These are phyloP conservation scores for Malassezia pachydermatis DNA, from an alignment of 1,284 basidiomycete genomes.

Conservation along the genomic window DNA sequence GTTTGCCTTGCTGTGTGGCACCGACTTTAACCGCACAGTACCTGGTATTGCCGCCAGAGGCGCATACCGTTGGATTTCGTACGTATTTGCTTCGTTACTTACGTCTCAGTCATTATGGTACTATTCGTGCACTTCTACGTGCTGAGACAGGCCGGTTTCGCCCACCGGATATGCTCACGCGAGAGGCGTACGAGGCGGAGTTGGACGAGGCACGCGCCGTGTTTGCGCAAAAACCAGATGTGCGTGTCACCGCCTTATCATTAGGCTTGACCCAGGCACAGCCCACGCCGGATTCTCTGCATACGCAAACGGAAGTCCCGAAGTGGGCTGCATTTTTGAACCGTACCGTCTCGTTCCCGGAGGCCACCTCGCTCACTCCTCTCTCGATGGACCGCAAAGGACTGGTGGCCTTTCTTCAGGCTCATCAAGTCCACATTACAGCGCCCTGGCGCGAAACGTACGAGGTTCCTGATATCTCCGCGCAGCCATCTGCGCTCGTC, in stretches of 20 bases:
- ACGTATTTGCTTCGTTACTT: neutral
- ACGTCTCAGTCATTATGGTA: neutral
- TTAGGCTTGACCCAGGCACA: no score
- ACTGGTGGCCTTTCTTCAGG: neutral
- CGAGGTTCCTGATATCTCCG: slow-evolving; percentile 1
- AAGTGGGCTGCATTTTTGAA: neutral
- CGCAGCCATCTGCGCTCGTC: neutral
- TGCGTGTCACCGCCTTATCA: no score
- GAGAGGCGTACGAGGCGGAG: slow-evolving; percentile 32
- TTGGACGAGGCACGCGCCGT: slow-evolving; percentile 29
- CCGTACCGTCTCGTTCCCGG: no score
- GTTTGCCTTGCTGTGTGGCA: slow-evolving; percentile 45
- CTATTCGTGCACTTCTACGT: neutral
- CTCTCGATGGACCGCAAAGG: no score
- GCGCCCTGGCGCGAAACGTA: neutral
- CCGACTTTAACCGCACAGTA: slow-evolving; percentile 44
- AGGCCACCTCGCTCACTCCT: no score
- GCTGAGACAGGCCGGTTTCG: slow-evolving; percentile 15
- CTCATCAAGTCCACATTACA: neutral
- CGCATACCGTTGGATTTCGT: neutral
- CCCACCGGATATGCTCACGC: slow-evolving; percentile 29
- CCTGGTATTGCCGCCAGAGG: slow-evolving; percentile 26
- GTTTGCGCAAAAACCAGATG: slow-evolving; percentile 22
- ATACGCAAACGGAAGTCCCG: no score
- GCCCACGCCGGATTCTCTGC: no score